Evolutionary conservation across 495 filamentous ascomycete species (phyloP), one percentile per base, ranked within the genome.

Genomic region (Staphylotrichum tortipilum): DNA sequence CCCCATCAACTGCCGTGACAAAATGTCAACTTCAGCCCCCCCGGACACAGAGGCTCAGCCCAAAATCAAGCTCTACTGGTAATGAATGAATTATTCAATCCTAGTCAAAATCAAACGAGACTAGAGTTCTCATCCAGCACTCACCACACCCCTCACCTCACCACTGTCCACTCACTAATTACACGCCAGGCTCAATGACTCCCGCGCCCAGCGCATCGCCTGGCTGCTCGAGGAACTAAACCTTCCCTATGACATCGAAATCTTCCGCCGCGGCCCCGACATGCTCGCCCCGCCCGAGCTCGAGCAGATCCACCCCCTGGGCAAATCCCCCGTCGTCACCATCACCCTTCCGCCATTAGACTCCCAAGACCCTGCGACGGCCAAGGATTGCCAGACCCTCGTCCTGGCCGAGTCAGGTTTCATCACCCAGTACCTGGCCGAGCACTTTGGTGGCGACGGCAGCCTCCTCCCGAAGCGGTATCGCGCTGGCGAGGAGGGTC

Each of bases 201-300:
- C 86, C 34, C 87, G 90, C 49, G 79, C 86, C 44, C 88, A 95
- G 53, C 82, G 88, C 39, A 85, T 95, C 53, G 73, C 91, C 36
- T 95, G 87, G 88, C 80, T 96, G 34, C 79, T 95, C 43, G 85
- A 92, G 66, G 89, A 92, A 55, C 80, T 92, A 45, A 70, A 79
- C n/a, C 45, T 95, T 23, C 68, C 81, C 40, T 95, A 91, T 69
- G 78, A 86, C 44, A 64, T 95, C 44, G 79, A 88, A 55, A 77
- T 77, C 40, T 92, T 81, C 77, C 80, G 84, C 53, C 84, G 89
- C 33, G 63, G 64, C 34, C 50, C 69, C 21, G 55, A 69, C 44
- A 67, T 70, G 65, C 66, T 84, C 7, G 90, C 90, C 0, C 88
- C 88, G 0, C 58, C 72, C 0, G 83, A 83, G 51, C 73, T 94